Percentiles rank a stretch among this genome's conserved stretches.
These are phyloP conservation scores for Flaveria linearis DNA, from an alignment of 129 eudicot genomes.

Conservation along the genomic window DNA sequence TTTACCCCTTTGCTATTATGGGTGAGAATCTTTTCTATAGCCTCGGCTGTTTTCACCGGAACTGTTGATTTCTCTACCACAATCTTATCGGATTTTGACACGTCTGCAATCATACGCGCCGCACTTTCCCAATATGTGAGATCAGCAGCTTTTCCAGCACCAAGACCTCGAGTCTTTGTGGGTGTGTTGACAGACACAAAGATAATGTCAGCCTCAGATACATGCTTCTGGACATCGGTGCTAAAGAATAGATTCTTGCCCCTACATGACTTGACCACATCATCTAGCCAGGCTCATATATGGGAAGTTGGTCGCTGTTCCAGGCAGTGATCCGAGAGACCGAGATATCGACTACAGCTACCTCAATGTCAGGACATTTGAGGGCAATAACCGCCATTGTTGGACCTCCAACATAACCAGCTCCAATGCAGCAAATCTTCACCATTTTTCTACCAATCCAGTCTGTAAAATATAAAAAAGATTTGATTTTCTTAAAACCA, in stretches of 20 bases:
- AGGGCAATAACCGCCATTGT: constrained; percentile 83
- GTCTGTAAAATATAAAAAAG: constrained; percentile 15
- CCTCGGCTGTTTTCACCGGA: constrained; percentile 87
- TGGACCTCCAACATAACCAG: constrained; percentile 85
- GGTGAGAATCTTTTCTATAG: constrained; percentile 67
- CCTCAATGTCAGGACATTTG: constrained; percentile 61
- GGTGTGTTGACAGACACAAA: constrained; percentile 85
- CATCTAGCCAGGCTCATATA: constrained; percentile 78
- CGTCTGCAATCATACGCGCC: constrained; percentile 87
- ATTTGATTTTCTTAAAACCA: constrained; percentile 9
- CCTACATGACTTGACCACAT: constrained; percentile 72
- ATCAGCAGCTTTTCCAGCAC: constrained; percentile 85
- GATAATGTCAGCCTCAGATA: constrained; percentile 69
- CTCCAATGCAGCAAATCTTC: constrained; percentile 84
- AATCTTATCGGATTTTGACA: constrained; percentile 68
- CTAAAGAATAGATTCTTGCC: constrained; percentile 76
- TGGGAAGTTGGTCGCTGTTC: constrained; percentile 73
- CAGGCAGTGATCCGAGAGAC: constrained; percentile 70
- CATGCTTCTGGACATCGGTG: constrained; percentile 69
- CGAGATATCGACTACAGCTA: constrained; percentile 71
- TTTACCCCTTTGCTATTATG: constrained; percentile 77
- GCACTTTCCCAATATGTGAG: constrained; percentile 87
- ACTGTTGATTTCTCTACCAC: constrained; percentile 84
- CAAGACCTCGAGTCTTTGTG: constrained; percentile 74
- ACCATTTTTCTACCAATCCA: constrained; percentile 44